phyloP scores from a whole-genome alignment of 768 basidiomycete species.

The Suillus discolor region DNA sequence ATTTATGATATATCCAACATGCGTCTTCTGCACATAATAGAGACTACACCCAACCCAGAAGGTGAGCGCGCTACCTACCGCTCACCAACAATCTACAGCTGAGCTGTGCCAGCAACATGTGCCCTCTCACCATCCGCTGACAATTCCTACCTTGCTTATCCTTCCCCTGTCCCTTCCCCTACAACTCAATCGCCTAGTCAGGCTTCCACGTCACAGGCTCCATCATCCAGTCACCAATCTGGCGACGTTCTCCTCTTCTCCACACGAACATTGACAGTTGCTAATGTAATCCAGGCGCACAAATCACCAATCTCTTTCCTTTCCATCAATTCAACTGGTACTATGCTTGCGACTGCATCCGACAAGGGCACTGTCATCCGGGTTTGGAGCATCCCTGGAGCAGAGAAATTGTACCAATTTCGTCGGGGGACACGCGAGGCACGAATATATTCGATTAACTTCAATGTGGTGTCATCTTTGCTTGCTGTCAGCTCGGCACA shows the following conservation, averaged over 20 bases:
- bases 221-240: slow-evolving; percentile 48
- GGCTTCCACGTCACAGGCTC: slow-evolving; percentile 38
- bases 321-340: slow-evolving; percentile 83
- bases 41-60: slow-evolving; percentile 94
- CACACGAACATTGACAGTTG: slow-evolving; percentile 85
- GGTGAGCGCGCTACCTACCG: slow-evolving; percentile 47
- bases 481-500: slow-evolving; percentile 90
- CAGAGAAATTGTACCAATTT: slow-evolving; percentile 96
- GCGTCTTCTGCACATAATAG: slow-evolving; percentile 95
- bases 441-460: slow-evolving; percentile 81
- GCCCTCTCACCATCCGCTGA: slow-evolving; percentile 94
- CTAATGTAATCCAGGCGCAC: slow-evolving; percentile 97
- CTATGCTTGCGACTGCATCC: slow-evolving; percentile 88
- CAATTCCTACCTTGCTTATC: slow-evolving; percentile 93
- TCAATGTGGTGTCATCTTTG: slow-evolving; percentile 82
- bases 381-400: slow-evolving; percentile 88
- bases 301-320: slow-evolving; percentile 90
- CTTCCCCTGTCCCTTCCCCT: slow-evolving; percentile 89
- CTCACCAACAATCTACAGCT: slow-evolving; percentile 8
- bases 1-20: slow-evolving; percentile 99
- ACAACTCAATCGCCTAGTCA: slow-evolving; percentile 54
- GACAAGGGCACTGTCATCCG: slow-evolving; percentile 98
- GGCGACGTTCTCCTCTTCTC: slow-evolving; percentile 96
- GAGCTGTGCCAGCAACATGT: slow-evolving; percentile 72
- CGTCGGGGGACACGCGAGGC: slow-evolving; percentile 87